These are phyloP conservation scores for Scheffersomyces stipitis DNA, from an alignment of 805 yeast genomes.

Conservation along the genomic window DNA sequence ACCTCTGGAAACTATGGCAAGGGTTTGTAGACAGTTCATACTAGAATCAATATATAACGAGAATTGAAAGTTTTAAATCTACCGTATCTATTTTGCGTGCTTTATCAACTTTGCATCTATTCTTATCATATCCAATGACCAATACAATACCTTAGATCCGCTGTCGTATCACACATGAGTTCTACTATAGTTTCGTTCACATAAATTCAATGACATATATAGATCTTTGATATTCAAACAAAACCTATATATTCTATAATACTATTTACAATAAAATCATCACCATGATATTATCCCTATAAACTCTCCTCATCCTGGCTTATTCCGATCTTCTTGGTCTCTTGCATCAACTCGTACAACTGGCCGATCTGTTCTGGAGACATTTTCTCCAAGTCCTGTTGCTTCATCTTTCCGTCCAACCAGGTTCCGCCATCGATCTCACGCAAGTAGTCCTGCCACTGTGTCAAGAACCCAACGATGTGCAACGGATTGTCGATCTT, in stretches of 20 bases:
- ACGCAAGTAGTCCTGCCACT: conserved; percentile 87
- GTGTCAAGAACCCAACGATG: conserved; percentile 87
- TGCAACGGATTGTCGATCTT: conserved; percentile 85
- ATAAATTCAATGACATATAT: too few relatives aligned
- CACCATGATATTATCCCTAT: too few relatives aligned
- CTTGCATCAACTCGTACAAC: conserved; percentile 74
- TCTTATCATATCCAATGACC: too few relatives aligned
- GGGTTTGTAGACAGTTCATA: conserved; percentile 71
- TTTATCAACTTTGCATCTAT: too few relatives aligned
- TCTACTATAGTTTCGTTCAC: too few relatives aligned
- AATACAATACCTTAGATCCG: too few relatives aligned
- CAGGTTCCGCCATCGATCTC: conserved; percentile 50
- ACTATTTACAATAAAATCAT: too few relatives aligned
- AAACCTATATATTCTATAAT: too few relatives aligned
- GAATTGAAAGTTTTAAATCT: neutral
- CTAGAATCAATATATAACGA: conserved; percentile 7
- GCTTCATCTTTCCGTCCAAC: conserved; percentile 50
- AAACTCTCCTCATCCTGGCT: conserved; percentile 1
- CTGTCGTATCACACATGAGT: too few relatives aligned
- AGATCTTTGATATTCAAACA: too few relatives aligned
- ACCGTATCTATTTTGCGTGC: neutral
- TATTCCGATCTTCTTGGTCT: conserved; percentile 45
- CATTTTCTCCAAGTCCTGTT: conserved; percentile 73
- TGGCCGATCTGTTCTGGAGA: conserved; percentile 89
- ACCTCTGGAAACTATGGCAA: conserved; percentile 83